phyloP scores from a whole-genome alignment of 2,329 filamentous ascomycete species.

The Aureobasidium namibiae region DNA sequence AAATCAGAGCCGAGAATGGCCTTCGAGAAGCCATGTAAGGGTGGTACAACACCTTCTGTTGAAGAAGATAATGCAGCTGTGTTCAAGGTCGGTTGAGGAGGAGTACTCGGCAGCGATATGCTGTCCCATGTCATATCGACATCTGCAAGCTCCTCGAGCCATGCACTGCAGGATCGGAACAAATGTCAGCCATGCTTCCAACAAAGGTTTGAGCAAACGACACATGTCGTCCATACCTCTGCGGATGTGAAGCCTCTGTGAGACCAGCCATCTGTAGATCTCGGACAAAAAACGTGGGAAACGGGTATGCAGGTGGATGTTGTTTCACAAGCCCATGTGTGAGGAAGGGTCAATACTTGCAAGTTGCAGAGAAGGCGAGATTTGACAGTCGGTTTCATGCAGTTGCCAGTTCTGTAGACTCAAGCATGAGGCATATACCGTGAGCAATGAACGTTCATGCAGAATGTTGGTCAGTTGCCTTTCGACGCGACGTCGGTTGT shows the following conservation, averaged over 20 bases:
- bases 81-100: neutral
- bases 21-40: neutral
- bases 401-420: neutral
- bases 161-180: neutral
- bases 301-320: neutral
- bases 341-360: neutral
- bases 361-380: neutral
- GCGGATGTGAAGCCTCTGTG: neutral
- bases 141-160: conserved; percentile 9
- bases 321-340: neutral
- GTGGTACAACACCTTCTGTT: neutral
- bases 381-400: neutral
- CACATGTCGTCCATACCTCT: neutral
- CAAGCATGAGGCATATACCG: neutral
- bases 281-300: neutral
- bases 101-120: conserved; percentile 2
- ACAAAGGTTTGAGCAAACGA: neutral
- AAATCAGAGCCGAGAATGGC: neutral
- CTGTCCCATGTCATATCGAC: neutral
- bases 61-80: neutral
- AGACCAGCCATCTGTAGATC: neutral
- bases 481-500: neutral
- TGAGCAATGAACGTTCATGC: neutral
- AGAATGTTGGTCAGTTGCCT: neutral
- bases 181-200: neutral